Percentiles rank a stretch among this genome's conserved stretches.
These are phyloP conservation scores for Magnolia changhungtana DNA, from an alignment of 164 flowering plant genomes.

Conservation along the genomic window DNA sequence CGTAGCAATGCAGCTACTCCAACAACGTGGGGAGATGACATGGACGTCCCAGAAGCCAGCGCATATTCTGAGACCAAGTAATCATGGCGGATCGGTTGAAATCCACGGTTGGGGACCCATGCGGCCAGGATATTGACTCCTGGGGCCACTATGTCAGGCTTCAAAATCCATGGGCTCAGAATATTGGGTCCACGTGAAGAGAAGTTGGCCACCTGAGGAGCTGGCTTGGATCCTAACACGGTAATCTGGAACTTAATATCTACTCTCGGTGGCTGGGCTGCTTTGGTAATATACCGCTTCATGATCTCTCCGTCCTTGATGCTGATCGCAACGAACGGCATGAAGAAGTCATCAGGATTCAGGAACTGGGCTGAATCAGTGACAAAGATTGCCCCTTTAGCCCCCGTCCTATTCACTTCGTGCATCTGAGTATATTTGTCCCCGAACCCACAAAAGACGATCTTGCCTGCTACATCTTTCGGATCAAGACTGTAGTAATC, in stretches of 20 bases:
- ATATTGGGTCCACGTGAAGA: too few species aligned
- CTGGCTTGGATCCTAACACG: too few species aligned
- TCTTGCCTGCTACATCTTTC: conserved; percentile 29
- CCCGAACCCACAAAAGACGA: conserved; percentile 23
- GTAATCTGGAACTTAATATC: conserved; percentile 5
- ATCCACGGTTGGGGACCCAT: too few species aligned
- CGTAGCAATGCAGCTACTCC: too few species aligned
- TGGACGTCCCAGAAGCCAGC: neutral
- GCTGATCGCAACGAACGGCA: conserved; percentile 7
- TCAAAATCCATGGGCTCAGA: too few species aligned
- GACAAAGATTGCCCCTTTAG: conserved; percentile 24
- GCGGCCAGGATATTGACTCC: too few species aligned
- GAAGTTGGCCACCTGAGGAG: too few species aligned
- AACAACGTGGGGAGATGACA: neutral
- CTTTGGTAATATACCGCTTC: neutral
- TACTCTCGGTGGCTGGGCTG: conserved; percentile 1
- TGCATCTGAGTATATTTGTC: conserved; percentile 1
- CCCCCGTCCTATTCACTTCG: conserved; percentile 21
- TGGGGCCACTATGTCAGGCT: too few species aligned
- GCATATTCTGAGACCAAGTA: too few species aligned
- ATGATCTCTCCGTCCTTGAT: neutral
- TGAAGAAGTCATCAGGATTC: neutral
- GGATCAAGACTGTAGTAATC: conserved; percentile 15
- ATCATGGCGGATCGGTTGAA: too few species aligned
- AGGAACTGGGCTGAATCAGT: conserved; percentile 13